phyloP scores from a whole-genome alignment of 352 stramenopile species.

The Phytophthora boehmeriae region DNA sequence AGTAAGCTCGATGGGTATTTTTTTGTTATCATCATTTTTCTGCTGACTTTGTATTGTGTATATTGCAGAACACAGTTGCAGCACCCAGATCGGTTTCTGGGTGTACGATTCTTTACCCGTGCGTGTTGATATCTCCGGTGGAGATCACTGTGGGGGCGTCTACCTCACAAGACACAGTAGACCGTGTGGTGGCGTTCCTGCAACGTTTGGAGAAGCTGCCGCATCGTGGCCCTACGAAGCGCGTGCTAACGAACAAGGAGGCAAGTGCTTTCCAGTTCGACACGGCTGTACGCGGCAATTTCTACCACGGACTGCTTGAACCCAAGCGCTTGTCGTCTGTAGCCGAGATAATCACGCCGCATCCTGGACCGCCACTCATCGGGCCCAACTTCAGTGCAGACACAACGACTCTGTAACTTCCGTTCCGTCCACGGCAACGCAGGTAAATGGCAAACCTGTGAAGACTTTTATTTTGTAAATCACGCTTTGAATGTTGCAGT shows the following conservation, averaged over 20 bases:
- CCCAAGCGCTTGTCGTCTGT: constrained; percentile 43
- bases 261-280: constrained; percentile 70
- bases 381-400: constrained; percentile 30
- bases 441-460: background rate
- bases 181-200: constrained; percentile 54
- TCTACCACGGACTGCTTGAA: constrained; percentile 69
- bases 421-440: background rate
- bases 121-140: constrained; percentile 64
- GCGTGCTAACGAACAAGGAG: constrained; percentile 60
- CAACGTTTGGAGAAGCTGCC: constrained; percentile 60
- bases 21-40: background rate
- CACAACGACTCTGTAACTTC: constrained; percentile 44
- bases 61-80: constrained; percentile 37
- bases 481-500: background rate
- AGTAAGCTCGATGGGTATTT: constrained; percentile 36
- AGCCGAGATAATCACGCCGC: constrained; percentile 48
- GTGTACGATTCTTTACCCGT: constrained; percentile 77
- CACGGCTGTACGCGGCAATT: constrained; percentile 55
- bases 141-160: constrained; percentile 52
- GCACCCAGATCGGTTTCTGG: constrained; percentile 58
- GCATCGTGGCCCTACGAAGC: constrained; percentile 65
- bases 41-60: constrained; percentile 2
- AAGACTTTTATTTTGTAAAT: background rate
- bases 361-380: constrained; percentile 45
- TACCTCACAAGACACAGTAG: constrained; percentile 48